phyloP scores from a whole-genome alignment of 2,329 filamentous ascomycete species.

The Xylogone sp. region DNA sequence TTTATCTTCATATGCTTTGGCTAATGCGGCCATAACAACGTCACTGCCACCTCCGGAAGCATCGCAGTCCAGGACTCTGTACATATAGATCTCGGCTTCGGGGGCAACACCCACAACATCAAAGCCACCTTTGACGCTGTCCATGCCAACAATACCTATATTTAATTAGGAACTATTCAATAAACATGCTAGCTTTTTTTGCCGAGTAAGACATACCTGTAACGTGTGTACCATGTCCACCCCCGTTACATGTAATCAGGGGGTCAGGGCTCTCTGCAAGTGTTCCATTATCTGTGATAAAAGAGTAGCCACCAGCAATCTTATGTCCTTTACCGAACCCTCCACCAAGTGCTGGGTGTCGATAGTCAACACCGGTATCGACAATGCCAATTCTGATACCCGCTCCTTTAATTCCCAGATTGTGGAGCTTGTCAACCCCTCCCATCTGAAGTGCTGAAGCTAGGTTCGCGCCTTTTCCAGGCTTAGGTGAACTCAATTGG shows the following conservation, averaged over 20 bases:
- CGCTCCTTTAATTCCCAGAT: slow-evolving; percentile 37
- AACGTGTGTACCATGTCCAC: slow-evolving; percentile 21
- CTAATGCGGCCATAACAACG: slow-evolving; percentile 16
- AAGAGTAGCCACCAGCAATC: slow-evolving; percentile 1
- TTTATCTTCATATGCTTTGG: slow-evolving; percentile 15
- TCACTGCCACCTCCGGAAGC: slow-evolving; percentile 10
- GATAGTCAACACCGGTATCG: slow-evolving; percentile 13
- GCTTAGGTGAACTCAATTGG: background rate
- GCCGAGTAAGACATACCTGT: too few species aligned
- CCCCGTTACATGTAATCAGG: slow-evolving; percentile 12
- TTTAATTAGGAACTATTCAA: background rate
- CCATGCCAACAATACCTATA: slow-evolving; percentile 19
- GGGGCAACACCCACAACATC: slow-evolving; percentile 18
- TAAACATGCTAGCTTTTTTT: too few species aligned
- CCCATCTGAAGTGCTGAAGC: slow-evolving; percentile 1
- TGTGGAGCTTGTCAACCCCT: slow-evolving; percentile 32
- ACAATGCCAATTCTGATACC: slow-evolving; percentile 38
- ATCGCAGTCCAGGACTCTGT: slow-evolving; percentile 17
- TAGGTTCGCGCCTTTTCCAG: background rate
- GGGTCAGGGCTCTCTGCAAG: slow-evolving; percentile 11
- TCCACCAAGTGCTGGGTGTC: slow-evolving; percentile 4
- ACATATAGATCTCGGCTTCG: slow-evolving; percentile 18
- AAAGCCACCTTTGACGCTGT: slow-evolving; percentile 7
- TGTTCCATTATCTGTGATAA: background rate
- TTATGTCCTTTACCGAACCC: slow-evolving; percentile 5